Base-by-base conservation (phyloP, 345 rosid species). In the Mangifera indica region DNA sequence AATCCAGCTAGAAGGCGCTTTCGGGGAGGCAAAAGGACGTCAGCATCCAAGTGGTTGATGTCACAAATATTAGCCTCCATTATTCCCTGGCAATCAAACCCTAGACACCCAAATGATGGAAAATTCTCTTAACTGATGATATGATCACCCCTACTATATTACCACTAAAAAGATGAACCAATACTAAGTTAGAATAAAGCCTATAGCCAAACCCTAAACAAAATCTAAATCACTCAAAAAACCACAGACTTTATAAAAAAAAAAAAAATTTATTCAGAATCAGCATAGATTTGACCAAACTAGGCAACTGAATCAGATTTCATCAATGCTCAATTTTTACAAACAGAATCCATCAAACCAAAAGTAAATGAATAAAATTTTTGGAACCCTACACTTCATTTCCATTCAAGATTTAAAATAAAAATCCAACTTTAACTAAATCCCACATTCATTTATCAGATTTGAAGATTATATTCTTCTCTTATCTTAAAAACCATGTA, bases 1-100 rank as follows among this genome's bases (percentile, higher is more conserved):
- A 81, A 85, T 82, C 96, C 98, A 1, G 99, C 97, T 42, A 95
- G 97, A 67, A 92, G 84, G 18, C 99, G 92, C 71, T 95, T 95
- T 53, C 98, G 83, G 10, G 99, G 99, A 72, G 99, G 99, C 67
- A 95, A 74, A 59, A 88, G 99, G 56, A 79, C 97, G 76, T 86
- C 96, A 9, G 90, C 88, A 63, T 86, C 92, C 80, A 90, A 78
- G 74, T 84, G 92, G 84, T 86, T 87, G 73, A 87, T 82, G 73
- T 84, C 95, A 73, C 87, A 92, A 69, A 80, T 59, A 67, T 87
- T 90, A 72, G 86, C 81, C 69, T 89, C 92, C 98, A 90, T 92
- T 67, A 46, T 65, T 72, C 67, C 81, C 52, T 53, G 54, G 66
- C 42, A 70, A 52, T 42, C 66, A 74, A 80, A 79, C 56, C 56